phyloP scores from a whole-genome alignment of 192 early-diverging fungal genomes.

The Coemansia guatemalensis region DNA sequence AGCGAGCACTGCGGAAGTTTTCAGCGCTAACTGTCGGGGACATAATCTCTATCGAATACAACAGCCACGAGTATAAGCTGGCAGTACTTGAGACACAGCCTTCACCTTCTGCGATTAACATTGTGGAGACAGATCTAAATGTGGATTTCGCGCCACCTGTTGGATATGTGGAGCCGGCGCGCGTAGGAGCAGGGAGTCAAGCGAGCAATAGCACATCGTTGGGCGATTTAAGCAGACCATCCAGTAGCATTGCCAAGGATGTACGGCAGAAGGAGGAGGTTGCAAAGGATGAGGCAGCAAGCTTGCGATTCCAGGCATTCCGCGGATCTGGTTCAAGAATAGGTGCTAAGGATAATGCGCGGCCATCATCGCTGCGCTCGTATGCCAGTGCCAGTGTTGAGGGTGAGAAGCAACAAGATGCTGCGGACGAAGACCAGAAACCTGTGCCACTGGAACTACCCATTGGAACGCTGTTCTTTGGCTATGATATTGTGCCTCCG shows the following conservation, averaged over 20 bases:
- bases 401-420: slow-evolving; percentile 5
- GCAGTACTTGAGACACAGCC: slow-evolving; percentile 89
- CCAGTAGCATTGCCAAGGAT: slow-evolving; percentile 46
- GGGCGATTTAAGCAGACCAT: slow-evolving; percentile 24
- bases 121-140: slow-evolving; percentile 97
- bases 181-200: slow-evolving; percentile 12
- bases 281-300: slow-evolving; percentile 30
- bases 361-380: slow-evolving; percentile 24
- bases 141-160: slow-evolving; percentile 97
- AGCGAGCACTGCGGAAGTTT: slow-evolving; percentile 90
- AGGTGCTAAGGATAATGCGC: background rate
- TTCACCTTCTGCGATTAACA: slow-evolving; percentile 75
- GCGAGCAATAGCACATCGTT: slow-evolving; percentile 18
- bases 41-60: slow-evolving; percentile 91
- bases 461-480: slow-evolving; percentile 88
- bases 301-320: slow-evolving; percentile 20
- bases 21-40: slow-evolving; percentile 91
- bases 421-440: slow-evolving; percentile 4
- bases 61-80: slow-evolving; percentile 82
- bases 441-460: slow-evolving; percentile 79
- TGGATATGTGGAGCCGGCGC: slow-evolving; percentile 87
- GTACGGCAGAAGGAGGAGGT: slow-evolving; percentile 28
- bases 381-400: slow-evolving; percentile 29
- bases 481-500: slow-evolving; percentile 74
- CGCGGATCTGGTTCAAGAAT: slow-evolving; percentile 6